These are phyloP conservation scores for Fusarium cicatricum DNA, from an alignment of 2,329 filamentous ascomycete genomes.

Conservation along the genomic window DNA sequence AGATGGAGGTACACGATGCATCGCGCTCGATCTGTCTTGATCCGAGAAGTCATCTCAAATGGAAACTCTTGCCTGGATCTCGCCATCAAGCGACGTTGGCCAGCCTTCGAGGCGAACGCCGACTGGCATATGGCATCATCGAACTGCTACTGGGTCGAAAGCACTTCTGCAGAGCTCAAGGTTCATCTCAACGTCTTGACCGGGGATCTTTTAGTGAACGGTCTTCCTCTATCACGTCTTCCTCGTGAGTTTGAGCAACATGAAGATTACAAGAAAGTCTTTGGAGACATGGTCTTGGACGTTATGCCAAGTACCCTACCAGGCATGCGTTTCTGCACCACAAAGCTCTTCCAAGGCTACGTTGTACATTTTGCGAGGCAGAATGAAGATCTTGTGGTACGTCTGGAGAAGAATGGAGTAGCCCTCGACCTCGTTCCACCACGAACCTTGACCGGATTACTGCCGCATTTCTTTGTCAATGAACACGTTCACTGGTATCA, in stretches of 20 bases:
- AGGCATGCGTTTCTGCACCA: constrained; percentile 52
- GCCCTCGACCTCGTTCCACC: constrained; percentile 47
- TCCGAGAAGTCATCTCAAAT: accelerated
- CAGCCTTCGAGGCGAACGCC: constrained; percentile 1
- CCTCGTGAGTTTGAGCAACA: constrained; percentile 12
- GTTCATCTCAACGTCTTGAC: constrained; percentile 26
- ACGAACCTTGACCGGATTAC: constrained; percentile 29
- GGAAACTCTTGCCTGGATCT: constrained; percentile 14
- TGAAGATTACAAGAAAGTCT: constrained; percentile 17
- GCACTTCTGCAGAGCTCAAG: neutral
- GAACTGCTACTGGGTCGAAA: constrained; percentile 26
- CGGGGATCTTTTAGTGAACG: constrained; percentile 20
- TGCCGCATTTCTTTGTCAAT: constrained; percentile 51
- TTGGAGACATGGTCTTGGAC: constrained; percentile 20
- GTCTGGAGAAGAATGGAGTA: constrained; percentile 19
- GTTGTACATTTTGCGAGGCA: constrained; percentile 44
- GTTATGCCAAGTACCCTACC: constrained; percentile 28
- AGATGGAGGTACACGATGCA: constrained; percentile 22
- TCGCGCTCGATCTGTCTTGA: neutral
- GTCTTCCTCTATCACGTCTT: constrained; percentile 16
- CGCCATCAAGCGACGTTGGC: constrained; percentile 29
- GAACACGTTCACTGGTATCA: constrained; percentile 59
- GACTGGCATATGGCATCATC: constrained; percentile 4
- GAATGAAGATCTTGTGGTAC: constrained; percentile 50
- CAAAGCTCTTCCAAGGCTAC: constrained; percentile 40